These are phyloP conservation scores for Magnaporthiopsis rhizophila DNA, from an alignment of 2,329 filamentous ascomycete species.

Conservation along the genomic window DNA sequence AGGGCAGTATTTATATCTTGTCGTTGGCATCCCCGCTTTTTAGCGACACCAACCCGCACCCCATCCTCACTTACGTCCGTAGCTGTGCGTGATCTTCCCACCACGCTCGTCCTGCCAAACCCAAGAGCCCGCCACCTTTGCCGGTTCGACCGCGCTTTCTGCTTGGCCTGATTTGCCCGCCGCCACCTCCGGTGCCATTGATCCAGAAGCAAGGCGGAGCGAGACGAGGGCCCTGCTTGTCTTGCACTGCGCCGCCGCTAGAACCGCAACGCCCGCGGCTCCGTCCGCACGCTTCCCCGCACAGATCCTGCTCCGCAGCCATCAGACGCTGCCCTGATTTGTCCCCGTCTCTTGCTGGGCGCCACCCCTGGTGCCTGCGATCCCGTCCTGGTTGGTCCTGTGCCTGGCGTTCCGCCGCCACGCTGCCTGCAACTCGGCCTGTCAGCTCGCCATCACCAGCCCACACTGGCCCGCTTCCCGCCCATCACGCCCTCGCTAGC, in stretches of 20 bases:
- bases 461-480: too few relatives aligned
- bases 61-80: neutral
- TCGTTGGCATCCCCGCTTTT: neutral
- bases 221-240: neutral
- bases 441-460: neutral
- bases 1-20: neutral
- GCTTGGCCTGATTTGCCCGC: neutral
- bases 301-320: too few relatives aligned
- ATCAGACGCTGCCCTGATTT: too few relatives aligned
- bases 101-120: neutral
- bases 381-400: neutral
- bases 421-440: neutral
- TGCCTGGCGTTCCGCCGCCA: neutral
- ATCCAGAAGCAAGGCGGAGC: neutral
- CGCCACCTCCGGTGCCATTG: neutral
- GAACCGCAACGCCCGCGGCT: too few relatives aligned
- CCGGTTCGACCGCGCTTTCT: neutral
- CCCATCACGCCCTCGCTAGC: neutral
- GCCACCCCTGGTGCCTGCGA: neutral
- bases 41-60: neutral
- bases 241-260: neutral
- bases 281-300: too few relatives aligned
- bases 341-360: too few relatives aligned
- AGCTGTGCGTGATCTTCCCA: neutral
- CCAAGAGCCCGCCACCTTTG: neutral